Base-by-base conservation (phyloP, 2,329 filamentous ascomycete genomes). In the Samsoniella hepiali region DNA sequence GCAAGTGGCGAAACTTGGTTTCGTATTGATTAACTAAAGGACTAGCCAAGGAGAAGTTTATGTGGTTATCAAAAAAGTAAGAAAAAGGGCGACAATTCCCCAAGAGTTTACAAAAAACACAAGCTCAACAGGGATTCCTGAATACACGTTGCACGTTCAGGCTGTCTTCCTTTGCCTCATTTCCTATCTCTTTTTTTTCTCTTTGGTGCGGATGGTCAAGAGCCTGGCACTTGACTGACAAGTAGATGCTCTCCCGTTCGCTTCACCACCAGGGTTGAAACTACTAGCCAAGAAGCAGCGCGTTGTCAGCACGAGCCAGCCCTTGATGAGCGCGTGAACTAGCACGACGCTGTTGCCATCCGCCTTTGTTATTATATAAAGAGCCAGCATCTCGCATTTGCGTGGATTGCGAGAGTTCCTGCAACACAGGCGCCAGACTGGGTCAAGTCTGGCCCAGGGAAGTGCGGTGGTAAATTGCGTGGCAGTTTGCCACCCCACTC, bases 401-500 rank as follows among this genome's bases (percentile, higher is more conserved):
- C 2, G 36, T 50, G 34, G 53, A 51, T 51, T 47, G 53, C 60
- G 53, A 56, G 45, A 44, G 50, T 34, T n/a, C 51, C 29, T 50
- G 32, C 60, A 34, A 55, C 34, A 51, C 53, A 57, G 36, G 60
- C 36, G 54, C 53, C 60, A 57, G 53, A 56, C 34, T 36, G 44
- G 42, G 59, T 62, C 32, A 31, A 22, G 22, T 55, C 59, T 38
- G 59, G 59, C 51, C 51, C 50, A 11, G 50, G 51, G 50, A 61
- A 10, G 27, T 53, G 60, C 34, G n/a, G 9, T 17, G 22, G 9
- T 27, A 47, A 42, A 29, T 11, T 58, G 53, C 45, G 27, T 38
- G 22, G 61, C 61, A 53, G 17, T 27, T 45, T 58, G 51, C 64
- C 68, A 66, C 70, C 69, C 68, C 67, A 68, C 69, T 66, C 70